phyloP scores from a whole-genome alignment of 2,329 filamentous ascomycete genomes.

The Westerdykella sp. region DNA sequence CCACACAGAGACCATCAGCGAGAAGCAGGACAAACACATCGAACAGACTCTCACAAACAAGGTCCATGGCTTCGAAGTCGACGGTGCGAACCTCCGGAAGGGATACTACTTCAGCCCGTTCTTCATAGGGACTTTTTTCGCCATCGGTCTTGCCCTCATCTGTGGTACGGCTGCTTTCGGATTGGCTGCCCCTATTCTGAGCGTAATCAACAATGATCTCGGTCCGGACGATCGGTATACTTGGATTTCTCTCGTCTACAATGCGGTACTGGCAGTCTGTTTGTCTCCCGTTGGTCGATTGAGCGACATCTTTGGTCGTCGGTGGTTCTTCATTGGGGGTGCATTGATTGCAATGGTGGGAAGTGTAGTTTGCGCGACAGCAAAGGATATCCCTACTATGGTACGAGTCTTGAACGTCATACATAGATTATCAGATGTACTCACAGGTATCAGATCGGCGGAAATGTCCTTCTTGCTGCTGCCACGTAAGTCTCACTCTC shows the following conservation, averaged over 20 bases:
- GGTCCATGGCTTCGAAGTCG: slow-evolving; percentile 8
- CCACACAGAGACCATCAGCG: background rate
- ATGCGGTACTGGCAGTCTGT: slow-evolving; percentile 2
- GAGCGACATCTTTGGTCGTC: slow-evolving; percentile 26
- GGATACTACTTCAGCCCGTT: slow-evolving; percentile 4
- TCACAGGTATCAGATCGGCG: slow-evolving; percentile 3
- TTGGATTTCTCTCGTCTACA: slow-evolving; percentile 5
- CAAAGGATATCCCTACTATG: slow-evolving; percentile 9
- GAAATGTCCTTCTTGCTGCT: slow-evolving; percentile 6
- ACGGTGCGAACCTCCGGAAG: slow-evolving; percentile 3
- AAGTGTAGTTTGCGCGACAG: slow-evolving; percentile 3
- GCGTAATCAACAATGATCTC: slow-evolving; percentile 7
- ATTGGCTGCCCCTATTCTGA: slow-evolving; percentile 6
- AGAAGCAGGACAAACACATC: background rate
- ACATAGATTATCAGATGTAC: background rate
- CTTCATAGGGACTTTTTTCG: slow-evolving; percentile 5
- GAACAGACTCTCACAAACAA: slow-evolving; percentile 7
- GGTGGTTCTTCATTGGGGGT: slow-evolving; percentile 26
- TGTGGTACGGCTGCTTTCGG: slow-evolving; percentile 4
- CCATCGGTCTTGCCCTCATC: slow-evolving; percentile 4
- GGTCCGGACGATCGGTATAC: slow-evolving; percentile 6
- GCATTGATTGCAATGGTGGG: slow-evolving; percentile 11
- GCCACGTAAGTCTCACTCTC: background rate
- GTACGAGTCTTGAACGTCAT: background rate
- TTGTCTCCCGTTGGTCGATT: slow-evolving; percentile 4